Evolutionary conservation across 1,284 basidiomycete genomes (phyloP).

Genomic region (Ganoderma multipileum): DNA sequence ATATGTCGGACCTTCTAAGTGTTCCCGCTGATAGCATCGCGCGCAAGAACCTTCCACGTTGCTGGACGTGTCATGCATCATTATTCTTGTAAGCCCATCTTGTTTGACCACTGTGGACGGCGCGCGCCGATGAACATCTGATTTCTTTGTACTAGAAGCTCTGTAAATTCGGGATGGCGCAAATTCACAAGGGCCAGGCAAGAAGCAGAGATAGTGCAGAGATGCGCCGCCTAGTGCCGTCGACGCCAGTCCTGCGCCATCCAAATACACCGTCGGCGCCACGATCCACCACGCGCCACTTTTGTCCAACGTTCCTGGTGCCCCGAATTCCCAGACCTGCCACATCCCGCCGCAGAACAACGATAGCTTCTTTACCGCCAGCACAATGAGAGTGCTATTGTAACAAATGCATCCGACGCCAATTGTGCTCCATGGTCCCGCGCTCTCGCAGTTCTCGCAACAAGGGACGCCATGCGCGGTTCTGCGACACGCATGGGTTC

Average conservation of each 20-base stretch:
- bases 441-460: neutral
- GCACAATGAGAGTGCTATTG: neutral
- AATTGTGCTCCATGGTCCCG: neutral
- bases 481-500: neutral
- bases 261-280: neutral
- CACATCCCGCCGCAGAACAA: neutral
- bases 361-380: neutral
- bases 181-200: neutral
- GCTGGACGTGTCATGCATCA: neutral
- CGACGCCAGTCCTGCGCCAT: neutral
- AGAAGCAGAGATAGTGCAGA: neutral
- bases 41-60: neutral
- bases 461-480: neutral
- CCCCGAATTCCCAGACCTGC: neutral
- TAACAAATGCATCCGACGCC: neutral
- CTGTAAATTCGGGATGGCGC: neutral
- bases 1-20: neutral
- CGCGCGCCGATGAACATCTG: neutral
- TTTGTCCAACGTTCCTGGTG: constrained; percentile 2
- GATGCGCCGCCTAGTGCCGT: neutral
- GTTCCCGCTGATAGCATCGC: neutral
- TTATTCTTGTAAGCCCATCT: neutral
- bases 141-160: neutral
- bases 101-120: neutral
- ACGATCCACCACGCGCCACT: neutral